Conservation (phyloP, 805 yeast genomes). For the Suhomyces canberraensis region DNA sequence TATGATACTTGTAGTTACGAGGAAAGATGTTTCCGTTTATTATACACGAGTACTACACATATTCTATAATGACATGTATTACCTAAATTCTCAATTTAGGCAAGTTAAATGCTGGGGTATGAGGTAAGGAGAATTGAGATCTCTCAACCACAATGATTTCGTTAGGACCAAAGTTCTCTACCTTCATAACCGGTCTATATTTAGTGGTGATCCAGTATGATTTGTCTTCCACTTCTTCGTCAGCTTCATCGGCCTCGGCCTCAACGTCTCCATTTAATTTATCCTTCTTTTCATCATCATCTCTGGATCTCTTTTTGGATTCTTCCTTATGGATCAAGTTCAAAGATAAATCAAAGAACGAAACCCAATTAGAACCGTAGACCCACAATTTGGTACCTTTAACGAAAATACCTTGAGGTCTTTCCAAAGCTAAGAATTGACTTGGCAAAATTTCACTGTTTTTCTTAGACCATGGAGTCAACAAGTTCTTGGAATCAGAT, state of each 20-base stretch:
- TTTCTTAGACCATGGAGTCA: slow-evolving; percentile 75
- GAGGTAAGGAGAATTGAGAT: slow-evolving; percentile 56
- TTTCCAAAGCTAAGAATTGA: slow-evolving; percentile 51
- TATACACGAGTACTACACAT: no score
- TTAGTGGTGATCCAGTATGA: slow-evolving; percentile 76
- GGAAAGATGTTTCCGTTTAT: no score
- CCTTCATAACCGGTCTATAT: slow-evolving; percentile 68
- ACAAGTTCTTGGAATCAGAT: slow-evolving; percentile 23
- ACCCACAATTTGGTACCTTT: slow-evolving; percentile 65
- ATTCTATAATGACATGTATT: no score
- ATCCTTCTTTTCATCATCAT: slow-evolving; percentile 29
- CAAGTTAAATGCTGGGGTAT: slow-evolving; percentile 63
- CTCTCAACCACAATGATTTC: slow-evolving; percentile 77
- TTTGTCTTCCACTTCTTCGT: slow-evolving; percentile 20
- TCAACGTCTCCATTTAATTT: slow-evolving; percentile 34
- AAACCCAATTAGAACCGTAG: slow-evolving; percentile 84
- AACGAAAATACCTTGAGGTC: slow-evolving; percentile 68
- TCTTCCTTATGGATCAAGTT: slow-evolving; percentile 40
- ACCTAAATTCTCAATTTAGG: slow-evolving; percentile 49
- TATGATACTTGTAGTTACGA: no score
- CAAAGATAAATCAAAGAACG: slow-evolving; percentile 62
- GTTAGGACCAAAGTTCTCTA: slow-evolving; percentile 48
- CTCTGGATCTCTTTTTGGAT: slow-evolving; percentile 40
- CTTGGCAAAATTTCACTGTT: slow-evolving; percentile 75
- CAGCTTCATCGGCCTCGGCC: slow-evolving; percentile 22